phyloP scores from a whole-genome alignment of 768 basidiomycete genomes.

The Cystofilobasidium capitatum region DNA sequence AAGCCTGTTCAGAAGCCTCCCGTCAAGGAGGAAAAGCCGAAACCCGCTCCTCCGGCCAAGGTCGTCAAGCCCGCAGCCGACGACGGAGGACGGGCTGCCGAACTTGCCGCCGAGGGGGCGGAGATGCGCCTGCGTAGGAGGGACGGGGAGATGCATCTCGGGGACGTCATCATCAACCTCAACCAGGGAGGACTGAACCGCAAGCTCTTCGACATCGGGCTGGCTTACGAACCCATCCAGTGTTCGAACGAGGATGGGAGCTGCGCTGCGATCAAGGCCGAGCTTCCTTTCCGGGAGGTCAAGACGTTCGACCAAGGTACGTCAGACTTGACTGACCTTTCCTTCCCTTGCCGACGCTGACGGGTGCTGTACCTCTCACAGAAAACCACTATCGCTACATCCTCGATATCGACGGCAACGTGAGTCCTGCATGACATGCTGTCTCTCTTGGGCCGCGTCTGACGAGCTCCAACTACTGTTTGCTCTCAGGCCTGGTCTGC shows the following conservation, averaged over 20 bases:
- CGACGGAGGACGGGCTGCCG: background rate
- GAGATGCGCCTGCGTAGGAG: background rate
- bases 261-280: conserved; percentile 32
- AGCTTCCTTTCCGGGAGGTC: conserved; percentile 29
- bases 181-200: conserved; percentile 11
- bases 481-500: conserved; percentile 36
- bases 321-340: background rate
- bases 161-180: conserved; percentile 2
- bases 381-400: conserved; percentile 35
- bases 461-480: background rate
- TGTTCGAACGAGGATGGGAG: conserved; percentile 32
- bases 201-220: conserved; percentile 32
- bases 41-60: too few species aligned
- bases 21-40: background rate
- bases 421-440: background rate
- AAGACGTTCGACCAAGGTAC: conserved; percentile 32
- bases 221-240: conserved; percentile 30
- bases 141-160: background rate
- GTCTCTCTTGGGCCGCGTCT: too few species aligned
- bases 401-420: conserved; percentile 34
- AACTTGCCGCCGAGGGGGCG: background rate
- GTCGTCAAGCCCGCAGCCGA: background rate
- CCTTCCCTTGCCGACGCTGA: background rate
- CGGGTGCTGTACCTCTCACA: background rate
- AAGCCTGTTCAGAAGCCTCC: too few species aligned